Conservation (phyloP, 1,139 yeast genomes). For the Pichia sp. region DNA sequence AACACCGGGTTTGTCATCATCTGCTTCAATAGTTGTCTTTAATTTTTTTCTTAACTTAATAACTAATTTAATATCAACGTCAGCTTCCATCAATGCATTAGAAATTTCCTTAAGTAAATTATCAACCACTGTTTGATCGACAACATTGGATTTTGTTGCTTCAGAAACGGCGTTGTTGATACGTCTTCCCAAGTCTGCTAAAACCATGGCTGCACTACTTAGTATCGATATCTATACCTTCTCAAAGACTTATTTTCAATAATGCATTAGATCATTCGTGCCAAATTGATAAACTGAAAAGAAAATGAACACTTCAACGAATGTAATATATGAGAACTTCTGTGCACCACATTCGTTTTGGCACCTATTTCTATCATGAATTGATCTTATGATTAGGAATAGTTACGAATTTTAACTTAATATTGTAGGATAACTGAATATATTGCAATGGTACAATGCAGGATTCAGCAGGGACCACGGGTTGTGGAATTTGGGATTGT, state of each 20-base stretch:
- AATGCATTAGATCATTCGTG: too few relatives aligned
- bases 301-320: background rate
- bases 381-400: too few relatives aligned
- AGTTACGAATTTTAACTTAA: too few relatives aligned
- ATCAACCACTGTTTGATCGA: constrained; percentile 56
- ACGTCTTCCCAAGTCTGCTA: constrained; percentile 88
- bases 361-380: background rate
- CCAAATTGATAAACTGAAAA: background rate
- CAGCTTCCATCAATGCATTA: constrained; percentile 83
- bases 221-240: background rate
- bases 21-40: constrained; percentile 48
- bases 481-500: constrained; percentile 7
- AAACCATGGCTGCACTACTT: constrained; percentile 52
- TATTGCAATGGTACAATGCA: background rate
- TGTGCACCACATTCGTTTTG: background rate
- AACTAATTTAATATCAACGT: constrained; percentile 83
- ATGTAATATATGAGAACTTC: background rate
- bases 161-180: constrained; percentile 71
- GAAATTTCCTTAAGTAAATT: constrained; percentile 79
- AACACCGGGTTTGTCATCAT: constrained; percentile 45
- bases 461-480: background rate
- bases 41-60: constrained; percentile 70
- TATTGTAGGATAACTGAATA: too few relatives aligned
- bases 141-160: constrained; percentile 55
- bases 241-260: background rate